Evolutionary conservation across 1,139 yeast species (phyloP), one percentile per base, ranked within the genome.

Genomic region (Nakaseomyces glabratus): DNA sequence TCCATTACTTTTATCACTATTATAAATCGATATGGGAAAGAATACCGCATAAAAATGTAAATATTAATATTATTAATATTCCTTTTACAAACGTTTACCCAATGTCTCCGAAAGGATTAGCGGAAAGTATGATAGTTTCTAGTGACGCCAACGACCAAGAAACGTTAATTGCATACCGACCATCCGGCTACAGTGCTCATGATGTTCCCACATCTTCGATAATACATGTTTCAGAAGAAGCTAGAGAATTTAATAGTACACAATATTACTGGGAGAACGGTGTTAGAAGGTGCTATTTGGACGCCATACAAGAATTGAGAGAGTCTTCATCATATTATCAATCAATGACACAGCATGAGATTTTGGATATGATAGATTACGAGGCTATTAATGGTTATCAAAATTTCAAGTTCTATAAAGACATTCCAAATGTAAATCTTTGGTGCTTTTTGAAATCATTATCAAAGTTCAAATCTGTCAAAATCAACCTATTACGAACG

Each of bases 401-500:
- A 24, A 46, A 53, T 25, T 41, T 43, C 23, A 44, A 48, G 17
- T 40, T 44, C 22, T 55, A 41, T 30, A 48, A 46, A 34, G 60
- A 55, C 34, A 55, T 55, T 23, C 58, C 60, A 13, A 51, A 55
- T 31, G 35, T 53, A 3, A 55, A 55, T 29, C 39, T 55, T 3
- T 52, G 57, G 50, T 47, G 45, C 32, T 71, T 57, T 39, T 41
- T 62, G 13, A 48, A 47, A 11, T 43, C 50, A 0, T 34, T 61
- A 19, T 50, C 56, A 1, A 46, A 40, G 10, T 61, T 54, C 35
- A 43, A 47, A 19, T 48, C 58, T 6, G 57, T 61, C 4, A 60
- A 57, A 33, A 60, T 62, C 21, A 47, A 55, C 6, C 46, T 60
- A 57, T 37, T 61, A 22, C 54, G 58, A 38, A 57, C 51, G 34